A percentile compares a stretch with the other conserved stretches of the same genome.
phyloP scores from a whole-genome alignment of 441 rosid species.

The Flueggea neowawraea region DNA sequence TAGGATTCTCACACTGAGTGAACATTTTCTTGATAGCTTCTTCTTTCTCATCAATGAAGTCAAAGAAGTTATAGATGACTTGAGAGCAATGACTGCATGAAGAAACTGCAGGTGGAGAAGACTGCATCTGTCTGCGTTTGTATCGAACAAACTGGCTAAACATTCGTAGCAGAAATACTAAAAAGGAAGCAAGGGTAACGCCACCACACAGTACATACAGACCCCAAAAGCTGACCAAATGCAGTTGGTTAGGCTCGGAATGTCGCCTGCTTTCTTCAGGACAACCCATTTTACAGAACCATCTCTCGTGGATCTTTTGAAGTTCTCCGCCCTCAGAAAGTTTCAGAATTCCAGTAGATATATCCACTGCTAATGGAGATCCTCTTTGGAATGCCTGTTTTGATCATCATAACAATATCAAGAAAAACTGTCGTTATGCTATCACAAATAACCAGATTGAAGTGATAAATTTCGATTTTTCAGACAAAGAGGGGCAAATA shows the following conservation, averaged over 20 bases:
- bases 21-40: constrained; percentile 72
- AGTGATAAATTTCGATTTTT: no score
- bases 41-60: constrained; percentile 82
- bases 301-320: constrained; percentile 48
- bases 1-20: constrained; percentile 29
- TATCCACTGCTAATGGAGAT: constrained; percentile 66
- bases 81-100: constrained; percentile 29
- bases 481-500: no score
- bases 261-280: constrained; percentile 22
- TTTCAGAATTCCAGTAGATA: constrained; percentile 79
- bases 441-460: no score
- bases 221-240: constrained; percentile 77
- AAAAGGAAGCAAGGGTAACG: constrained; percentile 42
- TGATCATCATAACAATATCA: no score
- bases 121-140: constrained; percentile 38
- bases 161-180: constrained; percentile 45
- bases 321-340: constrained; percentile 74
- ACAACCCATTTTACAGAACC: constrained; percentile 69
- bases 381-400: constrained; percentile 69
- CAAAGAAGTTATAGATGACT: constrained; percentile 43
- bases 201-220: constrained; percentile 59
- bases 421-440: no score
- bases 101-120: constrained; percentile 21
- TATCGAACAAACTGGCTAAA: constrained; percentile 49
- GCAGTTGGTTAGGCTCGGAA: constrained; percentile 58